A percentile compares a stretch with the other conserved stretches of the same genome.
Conservation (phyloP, 352 stramenopile species). For the Peronospora tabacina region DNA sequence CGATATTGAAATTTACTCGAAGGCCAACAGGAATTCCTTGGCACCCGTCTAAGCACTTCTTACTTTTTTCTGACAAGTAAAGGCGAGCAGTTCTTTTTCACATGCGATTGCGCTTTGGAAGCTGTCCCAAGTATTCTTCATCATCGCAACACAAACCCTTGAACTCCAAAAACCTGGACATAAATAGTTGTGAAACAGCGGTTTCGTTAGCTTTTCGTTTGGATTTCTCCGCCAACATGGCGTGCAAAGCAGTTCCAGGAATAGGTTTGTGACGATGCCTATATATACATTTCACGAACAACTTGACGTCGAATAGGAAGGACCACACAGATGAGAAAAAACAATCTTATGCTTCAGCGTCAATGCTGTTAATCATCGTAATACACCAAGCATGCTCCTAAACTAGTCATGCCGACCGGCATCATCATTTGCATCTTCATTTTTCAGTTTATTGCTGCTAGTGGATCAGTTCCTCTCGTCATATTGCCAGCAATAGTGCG, state of each 20-base stretch:
- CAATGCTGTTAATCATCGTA: slow-evolving; percentile 7
- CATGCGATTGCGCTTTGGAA: slow-evolving; percentile 29
- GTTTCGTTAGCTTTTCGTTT: slow-evolving; percentile 12
- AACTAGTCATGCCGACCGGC: neutral
- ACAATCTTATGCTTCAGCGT: neutral
- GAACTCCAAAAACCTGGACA: slow-evolving; percentile 23
- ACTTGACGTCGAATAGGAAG: too few relatives aligned
- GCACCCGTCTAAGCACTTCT: slow-evolving; percentile 5
- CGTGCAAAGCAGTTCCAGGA: neutral
- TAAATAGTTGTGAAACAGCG: slow-evolving; percentile 32
- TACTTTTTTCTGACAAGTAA: slow-evolving; percentile 15
- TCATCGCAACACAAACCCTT: slow-evolving; percentile 27
- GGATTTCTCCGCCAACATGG: slow-evolving; percentile 16
- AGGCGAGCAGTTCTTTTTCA: slow-evolving; percentile 16
- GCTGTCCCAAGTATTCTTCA: slow-evolving; percentile 25
- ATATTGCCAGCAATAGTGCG: neutral
- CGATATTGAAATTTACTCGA: slow-evolving; percentile 26
- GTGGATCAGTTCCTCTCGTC: neutral
- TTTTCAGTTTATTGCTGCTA: slow-evolving; percentile 5
- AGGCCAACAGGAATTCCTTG: slow-evolving; percentile 28
- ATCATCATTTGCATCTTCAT: slow-evolving; percentile 18
- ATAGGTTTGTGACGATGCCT: neutral
- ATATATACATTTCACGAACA: too few relatives aligned
- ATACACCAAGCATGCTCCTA: slow-evolving; percentile 1
- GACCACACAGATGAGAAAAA: too few relatives aligned